phyloP scores from a whole-genome alignment of 2,329 filamentous ascomycete species.

The Colletotrichum tamarilloi region DNA sequence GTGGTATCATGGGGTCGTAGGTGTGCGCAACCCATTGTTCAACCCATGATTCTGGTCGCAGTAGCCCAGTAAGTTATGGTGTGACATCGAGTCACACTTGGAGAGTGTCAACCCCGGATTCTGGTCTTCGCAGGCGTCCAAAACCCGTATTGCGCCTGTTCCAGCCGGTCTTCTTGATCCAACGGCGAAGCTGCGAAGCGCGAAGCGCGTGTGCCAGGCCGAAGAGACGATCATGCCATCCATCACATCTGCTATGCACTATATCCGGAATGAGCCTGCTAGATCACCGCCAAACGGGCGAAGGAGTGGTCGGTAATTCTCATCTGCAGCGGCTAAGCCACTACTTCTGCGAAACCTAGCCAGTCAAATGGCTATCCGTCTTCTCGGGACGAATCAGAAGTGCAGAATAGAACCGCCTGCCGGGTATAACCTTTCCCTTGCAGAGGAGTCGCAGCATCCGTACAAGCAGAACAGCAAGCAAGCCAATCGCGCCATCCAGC shows the following conservation, averaged over 20 bases:
- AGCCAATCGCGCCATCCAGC: not conserved
- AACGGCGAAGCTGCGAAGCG: conserved; percentile 21
- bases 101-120: not conserved
- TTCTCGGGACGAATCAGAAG: conserved; percentile 33
- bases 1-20: not conserved
- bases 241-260: conserved; percentile 20
- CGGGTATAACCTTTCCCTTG: conserved; percentile 30
- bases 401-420: conserved; percentile 28
- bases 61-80: not conserved
- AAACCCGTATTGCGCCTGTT: not conserved
- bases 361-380: conserved; percentile 24
- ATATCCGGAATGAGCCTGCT: conserved; percentile 24
- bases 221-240: conserved; percentile 25
- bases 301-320: conserved; percentile 33
- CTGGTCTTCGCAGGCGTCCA: not conserved
- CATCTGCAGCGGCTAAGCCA: conserved; percentile 37
- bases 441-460: conserved; percentile 20
- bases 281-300: conserved; percentile 27
- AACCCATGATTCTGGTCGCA: not conserved
- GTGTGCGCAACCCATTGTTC: not conserved
- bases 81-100: not conserved
- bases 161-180: not conserved
- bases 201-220: conserved; percentile 27
- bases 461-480: conserved; percentile 1
- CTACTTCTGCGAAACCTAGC: conserved; percentile 20